Evolutionary conservation across 2,329 filamentous ascomycete genomes (phyloP).

Genomic region (Phymatotrichopsis omnivora): DNA sequence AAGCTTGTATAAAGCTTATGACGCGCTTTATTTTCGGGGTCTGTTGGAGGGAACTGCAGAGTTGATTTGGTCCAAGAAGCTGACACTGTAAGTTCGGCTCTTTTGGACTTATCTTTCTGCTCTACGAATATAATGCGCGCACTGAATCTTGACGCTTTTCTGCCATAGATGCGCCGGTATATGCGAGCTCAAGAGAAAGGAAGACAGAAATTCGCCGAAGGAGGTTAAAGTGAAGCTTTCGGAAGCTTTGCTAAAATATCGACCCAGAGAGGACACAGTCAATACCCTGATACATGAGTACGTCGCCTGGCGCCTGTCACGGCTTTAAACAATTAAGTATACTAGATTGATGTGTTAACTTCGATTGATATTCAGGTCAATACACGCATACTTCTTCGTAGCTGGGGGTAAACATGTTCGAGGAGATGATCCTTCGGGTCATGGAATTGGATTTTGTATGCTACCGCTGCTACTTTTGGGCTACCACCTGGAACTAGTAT

Average conservation of each 20-base stretch:
- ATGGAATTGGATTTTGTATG: conserved; percentile 39
- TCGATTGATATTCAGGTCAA: too few species aligned
- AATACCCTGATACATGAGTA: conserved; percentile 40
- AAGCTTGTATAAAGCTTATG: conserved; percentile 37
- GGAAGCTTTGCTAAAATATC: conserved; percentile 39
- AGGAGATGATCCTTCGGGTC: conserved; percentile 38
- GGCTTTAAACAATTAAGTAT: too few species aligned
- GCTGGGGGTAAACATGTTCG: conserved; percentile 37
- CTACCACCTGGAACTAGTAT: too few species aligned
- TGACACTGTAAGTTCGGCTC: too few species aligned
- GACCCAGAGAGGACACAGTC: conserved; percentile 38
- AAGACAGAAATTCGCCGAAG: conserved; percentile 34
- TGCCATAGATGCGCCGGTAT: conserved; percentile 41
- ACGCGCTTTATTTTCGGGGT: conserved; percentile 38
- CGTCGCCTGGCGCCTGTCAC: too few species aligned
- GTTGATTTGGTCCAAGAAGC: conserved; percentile 38
- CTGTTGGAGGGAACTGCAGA: conserved; percentile 37
- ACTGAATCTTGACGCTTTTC: too few species aligned
- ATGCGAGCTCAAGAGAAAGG: conserved; percentile 38
- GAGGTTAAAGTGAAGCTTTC: conserved; percentile 39
- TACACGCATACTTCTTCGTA: conserved; percentile 42
- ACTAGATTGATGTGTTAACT: too few species aligned
- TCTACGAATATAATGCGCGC: too few species aligned
- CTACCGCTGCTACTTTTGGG: too few species aligned
- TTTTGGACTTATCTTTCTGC: too few species aligned